Conservation (phyloP, 106 monocot species). For the Narthecium ossifragum region DNA sequence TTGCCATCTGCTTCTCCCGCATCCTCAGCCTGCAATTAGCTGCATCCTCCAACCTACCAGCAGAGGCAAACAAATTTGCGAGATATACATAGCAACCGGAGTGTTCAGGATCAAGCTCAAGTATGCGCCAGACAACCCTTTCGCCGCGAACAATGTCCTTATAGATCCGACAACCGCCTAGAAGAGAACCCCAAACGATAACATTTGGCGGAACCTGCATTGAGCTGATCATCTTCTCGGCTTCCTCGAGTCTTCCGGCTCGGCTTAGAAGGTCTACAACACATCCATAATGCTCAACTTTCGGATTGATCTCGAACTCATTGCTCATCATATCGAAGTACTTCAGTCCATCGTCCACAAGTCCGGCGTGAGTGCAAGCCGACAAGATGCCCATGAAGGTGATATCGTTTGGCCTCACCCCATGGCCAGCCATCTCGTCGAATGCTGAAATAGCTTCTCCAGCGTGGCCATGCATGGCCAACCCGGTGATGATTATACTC, state of each 20-base stretch:
- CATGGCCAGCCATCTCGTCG: slow-evolving; percentile 17
- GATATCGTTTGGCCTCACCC: slow-evolving; percentile 28
- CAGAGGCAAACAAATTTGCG: slow-evolving; percentile 17
- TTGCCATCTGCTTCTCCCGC: slow-evolving; percentile 15
- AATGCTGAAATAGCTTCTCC: slow-evolving; percentile 24
- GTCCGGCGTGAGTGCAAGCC: slow-evolving; percentile 37
- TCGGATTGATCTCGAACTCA: slow-evolving; percentile 23
- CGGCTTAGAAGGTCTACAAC: slow-evolving; percentile 43
- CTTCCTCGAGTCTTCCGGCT: slow-evolving; percentile 31
- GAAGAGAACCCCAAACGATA: slow-evolving; percentile 38
- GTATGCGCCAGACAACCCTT: slow-evolving; percentile 19
- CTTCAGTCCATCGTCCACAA: slow-evolving; percentile 22
- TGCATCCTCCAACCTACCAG: slow-evolving; percentile 27
- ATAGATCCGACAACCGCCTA: slow-evolving; percentile 38
- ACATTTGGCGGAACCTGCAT: slow-evolving; percentile 36
- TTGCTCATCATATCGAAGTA: slow-evolving; percentile 24
- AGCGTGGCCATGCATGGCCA: slow-evolving; percentile 36
- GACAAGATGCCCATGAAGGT: slow-evolving; percentile 44
- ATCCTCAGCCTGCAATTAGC: slow-evolving; percentile 23
- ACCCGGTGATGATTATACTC: slow-evolving; percentile 35
- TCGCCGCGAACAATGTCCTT: slow-evolving; percentile 19
- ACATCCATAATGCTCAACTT: slow-evolving; percentile 45
- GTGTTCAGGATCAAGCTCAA: slow-evolving; percentile 33
- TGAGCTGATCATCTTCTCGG: slow-evolving; percentile 22
- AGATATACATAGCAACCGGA: slow-evolving; percentile 40